Conservation (phyloP, 257 asterid genomes). For the Salvia splendens region DNA sequence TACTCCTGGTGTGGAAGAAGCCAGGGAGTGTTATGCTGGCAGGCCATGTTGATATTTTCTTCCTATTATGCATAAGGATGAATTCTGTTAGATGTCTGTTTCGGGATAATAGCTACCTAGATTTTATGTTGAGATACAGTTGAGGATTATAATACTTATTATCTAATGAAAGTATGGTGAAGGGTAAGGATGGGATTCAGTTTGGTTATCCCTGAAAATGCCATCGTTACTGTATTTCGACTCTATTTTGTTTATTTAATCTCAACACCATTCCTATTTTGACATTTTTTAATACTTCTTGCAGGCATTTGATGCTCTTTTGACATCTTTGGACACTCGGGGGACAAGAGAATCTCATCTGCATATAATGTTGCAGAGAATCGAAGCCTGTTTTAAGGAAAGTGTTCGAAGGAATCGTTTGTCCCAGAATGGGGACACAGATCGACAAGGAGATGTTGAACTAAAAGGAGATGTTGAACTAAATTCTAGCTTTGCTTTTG, state of each 20-base stretch:
- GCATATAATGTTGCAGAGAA: conserved; percentile 87
- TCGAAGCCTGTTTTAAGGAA: conserved; percentile 75
- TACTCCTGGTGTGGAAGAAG: conserved; percentile 1
- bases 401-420: conserved; percentile 45
- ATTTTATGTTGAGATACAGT: neutral
- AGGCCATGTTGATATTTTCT: no score
- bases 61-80: conserved; percentile 7
- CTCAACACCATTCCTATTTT: conserved; percentile 1
- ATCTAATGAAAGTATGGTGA: neutral
- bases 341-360: conserved; percentile 95
- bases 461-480: conserved; percentile 49
- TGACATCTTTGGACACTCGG: conserved; percentile 78
- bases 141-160: neutral
- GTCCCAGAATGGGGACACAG: conserved; percentile 28
- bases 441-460: conserved; percentile 46
- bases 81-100: conserved; percentile 11
- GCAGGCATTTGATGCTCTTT: conserved; percentile 86
- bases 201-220: neutral
- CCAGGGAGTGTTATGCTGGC: neutral
- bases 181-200: conserved; percentile 10
- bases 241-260: conserved; percentile 5
- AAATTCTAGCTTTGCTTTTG: conserved; percentile 41
- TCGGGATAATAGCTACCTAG: neutral
- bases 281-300: conserved; percentile 25
- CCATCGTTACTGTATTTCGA: neutral